Evolutionary conservation across 805 yeast species (phyloP), one percentile per base, ranked within the genome.

Genomic region (Candida montana): DNA sequence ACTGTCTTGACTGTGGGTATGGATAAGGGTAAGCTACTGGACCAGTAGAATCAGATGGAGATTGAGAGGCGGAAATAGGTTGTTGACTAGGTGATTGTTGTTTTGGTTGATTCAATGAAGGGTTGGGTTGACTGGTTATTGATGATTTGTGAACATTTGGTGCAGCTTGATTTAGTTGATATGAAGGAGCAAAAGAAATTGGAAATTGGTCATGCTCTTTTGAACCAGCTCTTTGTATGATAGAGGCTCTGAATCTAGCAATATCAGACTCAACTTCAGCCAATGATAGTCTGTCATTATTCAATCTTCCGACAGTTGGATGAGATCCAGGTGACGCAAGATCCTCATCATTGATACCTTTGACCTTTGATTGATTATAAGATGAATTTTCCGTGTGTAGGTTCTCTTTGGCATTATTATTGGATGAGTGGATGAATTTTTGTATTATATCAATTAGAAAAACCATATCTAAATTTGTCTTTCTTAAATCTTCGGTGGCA

Each of bases 391-490:
- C 31, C 15, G n/a, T 29, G 31, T 18, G 10, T 4, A 16, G 4
- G 9, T 26, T 26, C 5, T 37, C 35, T 18, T 31, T 18, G 31
- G 37, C 15, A 57, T 35, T 24, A 16, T 19, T 26, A 12, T 16
- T 28, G 52, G 40, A 55, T 36, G 39, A 50, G 38, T 29, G 46
- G 35, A 42, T 52, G 13, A 59, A 29, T 23, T 49, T 58, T 39
- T 69, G 73, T 31, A 71, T 55, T 36, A 72, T 52, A 18, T 78
- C 84, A 10, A 79, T 50, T 8, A 79, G 44, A 30, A 68, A 68
- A 3, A 78, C 71, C 59, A 76, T 64, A 49, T 80, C 87, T 40
- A 67, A 52, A 50, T 76, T 77, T 15, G 74, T 67, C 40, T 67
- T 65, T 29, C 71, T 68, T 43, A 75, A 52, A 37, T 76, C 79